Percentiles rank a stretch among this genome's conserved stretches.
These are phyloP conservation scores for Dendrobium huoshanense DNA, from an alignment of 106 monocot genomes.

Conservation along the genomic window DNA sequence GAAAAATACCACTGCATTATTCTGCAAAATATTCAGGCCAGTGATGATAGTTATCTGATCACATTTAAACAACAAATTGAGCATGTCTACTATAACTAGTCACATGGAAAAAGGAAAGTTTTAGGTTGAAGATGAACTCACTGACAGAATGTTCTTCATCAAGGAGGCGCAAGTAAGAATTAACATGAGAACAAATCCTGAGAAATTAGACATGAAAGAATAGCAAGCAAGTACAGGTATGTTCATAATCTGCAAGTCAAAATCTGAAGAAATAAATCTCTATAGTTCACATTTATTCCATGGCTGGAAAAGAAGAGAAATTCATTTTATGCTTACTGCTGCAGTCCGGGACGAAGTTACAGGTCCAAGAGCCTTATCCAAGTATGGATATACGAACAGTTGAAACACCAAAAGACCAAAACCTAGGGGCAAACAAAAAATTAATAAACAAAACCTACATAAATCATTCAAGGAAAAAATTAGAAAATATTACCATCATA, in stretches of 20 bases:
- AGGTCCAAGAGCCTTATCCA: conserved; percentile 23
- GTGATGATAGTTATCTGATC: conserved; percentile 22
- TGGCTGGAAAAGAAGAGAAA: neutral
- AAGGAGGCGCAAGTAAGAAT: conserved; percentile 52
- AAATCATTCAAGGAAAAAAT: too few species aligned
- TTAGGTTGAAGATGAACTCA: conserved; percentile 30
- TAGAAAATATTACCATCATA: too few species aligned
- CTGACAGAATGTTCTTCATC: conserved; percentile 55
- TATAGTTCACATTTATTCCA: too few species aligned
- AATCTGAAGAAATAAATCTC: too few species aligned
- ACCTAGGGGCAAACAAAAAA: conserved; percentile 20
- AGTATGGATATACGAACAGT: conserved; percentile 29
- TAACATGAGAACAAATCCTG: conserved; percentile 40
- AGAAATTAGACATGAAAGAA: conserved; percentile 51
- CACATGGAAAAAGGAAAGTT: neutral
- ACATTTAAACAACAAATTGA: neutral
- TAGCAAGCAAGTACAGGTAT: conserved; percentile 53
- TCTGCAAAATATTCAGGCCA: conserved; percentile 31
- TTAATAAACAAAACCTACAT: too few species aligned
- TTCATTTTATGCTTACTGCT: conserved; percentile 33
- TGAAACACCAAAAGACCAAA: conserved; percentile 46
- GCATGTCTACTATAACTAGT: neutral
- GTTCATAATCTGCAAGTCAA: conserved; percentile 36
- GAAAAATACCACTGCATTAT: conserved; percentile 31
- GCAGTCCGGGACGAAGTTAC: conserved; percentile 30